Percentiles rank a stretch among this genome's conserved stretches.
These are phyloP conservation scores for Graphium sp. DNA, from an alignment of 2,329 filamentous ascomycete genomes.

Conservation along the genomic window DNA sequence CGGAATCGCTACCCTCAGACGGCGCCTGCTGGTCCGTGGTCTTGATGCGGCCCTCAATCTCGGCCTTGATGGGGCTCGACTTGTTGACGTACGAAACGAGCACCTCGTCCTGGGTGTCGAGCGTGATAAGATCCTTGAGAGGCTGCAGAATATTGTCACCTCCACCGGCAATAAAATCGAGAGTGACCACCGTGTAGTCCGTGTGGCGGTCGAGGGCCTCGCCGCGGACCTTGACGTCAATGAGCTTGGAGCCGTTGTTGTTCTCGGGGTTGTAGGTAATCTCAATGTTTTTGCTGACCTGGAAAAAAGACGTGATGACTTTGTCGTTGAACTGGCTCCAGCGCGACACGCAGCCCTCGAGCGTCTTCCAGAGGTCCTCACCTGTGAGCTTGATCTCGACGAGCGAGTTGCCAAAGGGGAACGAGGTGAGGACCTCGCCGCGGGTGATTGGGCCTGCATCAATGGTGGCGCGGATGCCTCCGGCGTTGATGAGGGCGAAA, in stretches of 20 bases:
- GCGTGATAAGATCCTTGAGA: slow-evolving; percentile 19
- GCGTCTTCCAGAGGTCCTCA: slow-evolving; percentile 32
- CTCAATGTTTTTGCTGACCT: slow-evolving; percentile 38
- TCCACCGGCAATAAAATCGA: slow-evolving; percentile 45
- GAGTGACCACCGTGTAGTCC: slow-evolving; percentile 40
- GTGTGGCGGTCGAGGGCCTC: slow-evolving; percentile 20
- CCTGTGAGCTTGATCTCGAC: slow-evolving; percentile 39
- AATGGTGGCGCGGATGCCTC: slow-evolving; percentile 47
- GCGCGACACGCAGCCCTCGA: slow-evolving; percentile 40
- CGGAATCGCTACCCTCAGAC: too few species aligned
- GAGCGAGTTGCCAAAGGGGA: slow-evolving; percentile 49
- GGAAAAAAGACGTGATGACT: slow-evolving; percentile 39
- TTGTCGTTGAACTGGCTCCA: slow-evolving; percentile 36
- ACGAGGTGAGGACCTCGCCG: slow-evolving; percentile 44
- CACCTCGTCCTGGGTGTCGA: slow-evolving; percentile 37
- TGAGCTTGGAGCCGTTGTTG: slow-evolving; percentile 28
- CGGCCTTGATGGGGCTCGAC: slow-evolving; percentile 28
- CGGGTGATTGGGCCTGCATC: slow-evolving; percentile 43
- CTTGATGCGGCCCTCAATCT: slow-evolving; percentile 30
- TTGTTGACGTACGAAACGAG: slow-evolving; percentile 30
- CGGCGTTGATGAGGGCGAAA: slow-evolving; percentile 47
- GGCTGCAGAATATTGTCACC: slow-evolving; percentile 44
- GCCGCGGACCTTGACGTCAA: slow-evolving; percentile 31
- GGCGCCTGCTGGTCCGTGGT: too few species aligned
- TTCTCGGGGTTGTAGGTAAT: slow-evolving; percentile 38